Percentiles rank a stretch among this genome's conserved stretches.
Evolutionary conservation across 805 yeast species (phyloP).

Genomic region (Maudiozyma serrabonitensis): DNA sequence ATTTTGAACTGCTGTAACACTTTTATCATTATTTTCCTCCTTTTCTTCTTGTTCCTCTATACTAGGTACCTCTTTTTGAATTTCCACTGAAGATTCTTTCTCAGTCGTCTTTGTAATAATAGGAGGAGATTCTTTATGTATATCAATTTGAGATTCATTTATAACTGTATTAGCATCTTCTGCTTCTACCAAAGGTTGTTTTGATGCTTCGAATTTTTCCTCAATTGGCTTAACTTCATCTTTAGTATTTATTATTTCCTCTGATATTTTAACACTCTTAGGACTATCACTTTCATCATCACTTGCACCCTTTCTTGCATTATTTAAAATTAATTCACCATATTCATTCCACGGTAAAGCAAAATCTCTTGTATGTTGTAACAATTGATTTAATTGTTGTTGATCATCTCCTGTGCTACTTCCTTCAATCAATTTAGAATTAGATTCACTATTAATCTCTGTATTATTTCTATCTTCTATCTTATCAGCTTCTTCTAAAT

Average conservation of each 20-base stretch:
- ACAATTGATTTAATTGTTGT: background rate
- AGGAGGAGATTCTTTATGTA: too few relatives aligned
- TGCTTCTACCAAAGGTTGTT: background rate
- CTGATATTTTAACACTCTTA: background rate
- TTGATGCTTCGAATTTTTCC: background rate
- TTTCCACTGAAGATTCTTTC: too few relatives aligned
- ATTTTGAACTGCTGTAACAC: background rate
- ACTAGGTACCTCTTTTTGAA: too few relatives aligned
- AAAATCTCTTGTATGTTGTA: constrained; percentile 23
- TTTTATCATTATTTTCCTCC: background rate
- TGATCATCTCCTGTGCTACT: background rate
- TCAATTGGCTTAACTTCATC: background rate
- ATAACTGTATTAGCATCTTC: background rate
- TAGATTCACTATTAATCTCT: background rate
- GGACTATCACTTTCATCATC: background rate
- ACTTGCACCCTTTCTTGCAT: constrained; percentile 20
- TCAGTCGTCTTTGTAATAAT: too few relatives aligned
- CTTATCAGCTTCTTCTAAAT: constrained; percentile 48
- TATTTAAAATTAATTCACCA: constrained; percentile 34
- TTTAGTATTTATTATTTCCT: background rate
- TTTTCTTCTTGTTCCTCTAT: too few relatives aligned
- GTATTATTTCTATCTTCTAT: constrained; percentile 32
- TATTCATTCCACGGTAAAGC: constrained; percentile 37
- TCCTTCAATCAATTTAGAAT: background rate
- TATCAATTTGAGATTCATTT: too few relatives aligned